Conservation (phyloP, 2,329 filamentous ascomycete genomes). For the Phyllachora maydis region DNA sequence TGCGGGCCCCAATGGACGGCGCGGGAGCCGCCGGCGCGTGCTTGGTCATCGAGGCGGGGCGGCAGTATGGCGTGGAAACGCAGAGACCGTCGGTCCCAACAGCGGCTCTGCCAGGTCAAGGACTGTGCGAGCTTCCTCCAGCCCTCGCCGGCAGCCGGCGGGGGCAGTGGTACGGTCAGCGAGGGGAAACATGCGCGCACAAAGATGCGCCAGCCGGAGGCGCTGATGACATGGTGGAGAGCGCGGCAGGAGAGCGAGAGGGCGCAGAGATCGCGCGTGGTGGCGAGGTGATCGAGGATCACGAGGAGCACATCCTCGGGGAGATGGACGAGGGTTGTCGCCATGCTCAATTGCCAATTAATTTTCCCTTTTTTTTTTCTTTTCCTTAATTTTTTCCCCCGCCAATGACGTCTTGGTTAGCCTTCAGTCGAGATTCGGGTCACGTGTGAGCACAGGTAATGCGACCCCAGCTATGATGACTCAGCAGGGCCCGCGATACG, state of each 20-base stretch:
- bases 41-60: too few species aligned
- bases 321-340: too few species aligned
- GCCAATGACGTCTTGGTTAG: too few species aligned
- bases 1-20: conserved; percentile 3
- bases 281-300: conserved; percentile 23
- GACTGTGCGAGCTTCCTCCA: conserved; percentile 21
- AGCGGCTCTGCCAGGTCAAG: conserved; percentile 27
- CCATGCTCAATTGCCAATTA: too few species aligned
- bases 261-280: conserved; percentile 22
- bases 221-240: conserved; percentile 15
- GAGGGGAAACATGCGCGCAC: conserved; percentile 21
- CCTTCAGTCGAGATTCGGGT: too few species aligned
- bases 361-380: too few species aligned
- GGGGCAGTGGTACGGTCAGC: conserved; percentile 13
- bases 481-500: too few species aligned
- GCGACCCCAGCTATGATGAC: too few species aligned
- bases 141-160: conserved; percentile 6
- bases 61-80: conserved; percentile 14
- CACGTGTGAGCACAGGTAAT: too few species aligned
- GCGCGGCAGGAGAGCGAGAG: conserved; percentile 17
- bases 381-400: too few species aligned
- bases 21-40: too few species aligned
- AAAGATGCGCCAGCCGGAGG: conserved; percentile 26
- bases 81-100: conserved; percentile 27
- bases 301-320: conserved; percentile 27